These are phyloP conservation scores for Apiospora koreana DNA, from an alignment of 2,329 filamentous ascomycete species.

Conservation along the genomic window DNA sequence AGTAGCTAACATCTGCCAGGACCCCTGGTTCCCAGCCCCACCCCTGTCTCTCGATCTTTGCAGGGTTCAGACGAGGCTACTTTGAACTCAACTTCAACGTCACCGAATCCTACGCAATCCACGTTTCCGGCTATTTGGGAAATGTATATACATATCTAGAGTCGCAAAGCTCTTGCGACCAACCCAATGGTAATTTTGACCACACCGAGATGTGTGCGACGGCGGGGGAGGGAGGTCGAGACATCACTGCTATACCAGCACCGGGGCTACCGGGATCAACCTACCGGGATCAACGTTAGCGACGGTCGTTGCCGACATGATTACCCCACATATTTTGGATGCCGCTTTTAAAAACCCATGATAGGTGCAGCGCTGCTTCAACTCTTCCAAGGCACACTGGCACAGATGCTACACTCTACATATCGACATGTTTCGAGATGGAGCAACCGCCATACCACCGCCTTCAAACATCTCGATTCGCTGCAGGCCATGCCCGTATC, in stretches of 20 bases:
- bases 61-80: neutral
- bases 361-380: neutral
- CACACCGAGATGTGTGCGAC: neutral
- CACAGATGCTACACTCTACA: neutral
- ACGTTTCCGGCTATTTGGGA: neutral
- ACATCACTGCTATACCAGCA: neutral
- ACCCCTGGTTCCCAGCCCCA: neutral
- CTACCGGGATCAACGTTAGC: neutral
- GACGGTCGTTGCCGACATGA: neutral
- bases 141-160: neutral
- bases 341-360: neutral
- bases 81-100: conserved; percentile 4
- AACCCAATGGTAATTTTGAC: neutral
- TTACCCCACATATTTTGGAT: neutral
- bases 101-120: neutral
- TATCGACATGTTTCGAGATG: neutral
- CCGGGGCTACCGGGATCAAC: conserved; percentile 7
- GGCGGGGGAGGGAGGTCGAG: neutral
- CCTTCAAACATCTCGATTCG: neutral
- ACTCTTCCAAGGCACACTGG: neutral
- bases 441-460: neutral
- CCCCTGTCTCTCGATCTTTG: neutral
- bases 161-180: neutral
- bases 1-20: neutral
- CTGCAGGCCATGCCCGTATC: neutral